Base-by-base conservation (phyloP, 129 eudicot species). In the Calendula officinalis region DNA sequence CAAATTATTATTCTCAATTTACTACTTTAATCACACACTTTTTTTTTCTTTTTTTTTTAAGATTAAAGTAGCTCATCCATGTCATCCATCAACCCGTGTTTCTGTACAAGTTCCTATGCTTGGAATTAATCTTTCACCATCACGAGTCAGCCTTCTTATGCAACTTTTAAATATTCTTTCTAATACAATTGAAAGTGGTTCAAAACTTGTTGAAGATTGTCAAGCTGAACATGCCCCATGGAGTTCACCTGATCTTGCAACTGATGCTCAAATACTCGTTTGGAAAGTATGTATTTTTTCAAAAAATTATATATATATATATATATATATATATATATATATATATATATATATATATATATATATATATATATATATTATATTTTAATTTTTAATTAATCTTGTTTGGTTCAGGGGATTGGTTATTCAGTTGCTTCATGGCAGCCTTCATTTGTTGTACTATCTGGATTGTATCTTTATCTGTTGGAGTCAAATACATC, bases 351-450 rank as follows among this genome's bases (percentile, higher is more conserved):
- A n/a, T n/a, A n/a, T n/a, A n/a, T n/a, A n/a, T n/a, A n/a, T n/a
- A n/a, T n/a, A n/a, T n/a, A n/a, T n/a, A n/a, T n/a, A n/a, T n/a
- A n/a, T n/a, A n/a, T n/a, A n/a, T n/a, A n/a, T n/a, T n/a, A n/a
- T n/a, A n/a, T 47, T 8, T 38, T 59, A 35, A 8, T 51, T 42
- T 52, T 50, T 32, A 14, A 16, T 34, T 39, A 68, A 17, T 5
- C 69, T 15, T 69, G 64, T 36, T 50, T 67, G 34, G 47, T 42
- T 75, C 81, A 94, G 99, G 99, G 99, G 75, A 94, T 94, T 54
- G 99, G 99, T 68, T 83, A 94, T 76, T 85, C 99, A 36, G 82
- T 94, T 81, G 95, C 99, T 51, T 72, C 96, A 22, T 88, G 96
- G 99, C 91, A 88, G 69, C 87, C 99, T 48, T 94, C 89, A 64